A percentile compares a stretch with the other conserved stretches of the same genome.
phyloP scores from a whole-genome alignment of 108 stramenopile genomes.

The Pseudonitzschia pungens region DNA sequence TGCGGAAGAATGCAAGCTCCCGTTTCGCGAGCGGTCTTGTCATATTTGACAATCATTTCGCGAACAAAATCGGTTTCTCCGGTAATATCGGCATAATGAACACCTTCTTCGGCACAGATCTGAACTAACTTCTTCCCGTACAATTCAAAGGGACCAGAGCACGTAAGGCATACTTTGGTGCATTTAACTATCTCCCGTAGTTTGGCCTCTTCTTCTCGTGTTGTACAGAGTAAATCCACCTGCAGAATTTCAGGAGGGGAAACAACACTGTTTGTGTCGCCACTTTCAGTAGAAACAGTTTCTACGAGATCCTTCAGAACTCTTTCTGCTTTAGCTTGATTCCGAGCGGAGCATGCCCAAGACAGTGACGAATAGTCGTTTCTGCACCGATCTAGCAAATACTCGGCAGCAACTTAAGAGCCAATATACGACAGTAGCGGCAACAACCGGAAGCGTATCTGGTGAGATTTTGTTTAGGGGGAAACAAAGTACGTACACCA shows the following conservation, averaged over 20 bases:
- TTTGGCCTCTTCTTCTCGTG: conserved; percentile 25
- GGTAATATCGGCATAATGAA: conserved; percentile 92
- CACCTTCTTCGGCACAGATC: conserved; percentile 81
- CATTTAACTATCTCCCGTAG: conserved; percentile 44
- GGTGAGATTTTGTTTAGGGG: too few relatives aligned
- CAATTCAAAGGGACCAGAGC: conserved; percentile 84
- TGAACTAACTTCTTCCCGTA: conserved; percentile 85
- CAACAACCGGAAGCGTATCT: background rate
- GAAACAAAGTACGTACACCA: too few relatives aligned
- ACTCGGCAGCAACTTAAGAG: conserved; percentile 41
- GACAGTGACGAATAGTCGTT: conserved; percentile 12
- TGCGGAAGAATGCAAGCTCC: conserved; percentile 79
- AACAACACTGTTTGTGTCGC: background rate
- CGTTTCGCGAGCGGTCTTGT: conserved; percentile 56
- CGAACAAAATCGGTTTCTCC: conserved; percentile 86
- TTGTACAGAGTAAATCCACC: conserved; percentile 31
- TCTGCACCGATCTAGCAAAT: conserved; percentile 33
- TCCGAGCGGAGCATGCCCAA: conserved; percentile 64
- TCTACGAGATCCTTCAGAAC: conserved; percentile 25
- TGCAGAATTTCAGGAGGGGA: conserved; percentile 24
- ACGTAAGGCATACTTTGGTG: conserved; percentile 46
- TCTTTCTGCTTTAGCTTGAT: conserved; percentile 39
- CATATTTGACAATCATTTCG: conserved; percentile 68
- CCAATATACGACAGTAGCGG: background rate
- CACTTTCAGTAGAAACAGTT: background rate